These are phyloP conservation scores for Deuterostichococcus epilithicus DNA, from an alignment of 139 green algal species.

Conservation along the genomic window DNA sequence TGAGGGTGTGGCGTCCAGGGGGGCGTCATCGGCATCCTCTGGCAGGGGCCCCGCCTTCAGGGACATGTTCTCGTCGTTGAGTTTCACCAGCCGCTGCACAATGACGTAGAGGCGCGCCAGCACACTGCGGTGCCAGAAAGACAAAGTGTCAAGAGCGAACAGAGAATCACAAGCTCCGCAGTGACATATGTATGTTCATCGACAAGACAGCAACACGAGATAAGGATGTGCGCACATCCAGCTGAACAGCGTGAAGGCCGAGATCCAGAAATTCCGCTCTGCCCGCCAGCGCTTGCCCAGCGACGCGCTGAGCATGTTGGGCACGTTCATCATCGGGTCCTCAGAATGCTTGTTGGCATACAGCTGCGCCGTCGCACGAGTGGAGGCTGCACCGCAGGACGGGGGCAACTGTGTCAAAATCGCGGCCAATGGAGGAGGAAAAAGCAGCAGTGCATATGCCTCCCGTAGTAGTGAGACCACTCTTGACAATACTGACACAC, in stretches of 20 bases:
- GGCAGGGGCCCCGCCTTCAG: not conserved
- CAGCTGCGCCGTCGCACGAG: not conserved
- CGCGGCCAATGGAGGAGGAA: too few relatives aligned
- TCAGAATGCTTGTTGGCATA: not conserved
- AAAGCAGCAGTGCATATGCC: too few relatives aligned
- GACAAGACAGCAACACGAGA: too few relatives aligned
- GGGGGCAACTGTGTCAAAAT: not conserved
- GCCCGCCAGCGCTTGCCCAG: conserved; percentile 49
- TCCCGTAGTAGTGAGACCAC: too few relatives aligned
- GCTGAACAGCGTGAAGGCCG: conserved; percentile 21
- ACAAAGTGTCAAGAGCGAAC: too few relatives aligned
- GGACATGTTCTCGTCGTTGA: not conserved
- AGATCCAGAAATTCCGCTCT: conserved; percentile 53
- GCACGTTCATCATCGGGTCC: conserved; percentile 4
- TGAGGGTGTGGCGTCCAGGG: not conserved
- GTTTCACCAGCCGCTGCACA: not conserved
- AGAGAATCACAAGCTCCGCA: not conserved
- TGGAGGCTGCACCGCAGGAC: not conserved
- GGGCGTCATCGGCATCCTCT: not conserved
- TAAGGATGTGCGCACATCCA: conserved; percentile 18
- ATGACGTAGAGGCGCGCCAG: conserved; percentile 8
- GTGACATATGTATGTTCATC: too few relatives aligned
- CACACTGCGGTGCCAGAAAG: not conserved
- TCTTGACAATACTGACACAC: too few relatives aligned
- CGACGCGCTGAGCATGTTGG: conserved; percentile 24